Evolutionary conservation across 257 asterid species (phyloP), one percentile per base, ranked within the genome.

Genomic region (Voacanga thouarsii): DNA sequence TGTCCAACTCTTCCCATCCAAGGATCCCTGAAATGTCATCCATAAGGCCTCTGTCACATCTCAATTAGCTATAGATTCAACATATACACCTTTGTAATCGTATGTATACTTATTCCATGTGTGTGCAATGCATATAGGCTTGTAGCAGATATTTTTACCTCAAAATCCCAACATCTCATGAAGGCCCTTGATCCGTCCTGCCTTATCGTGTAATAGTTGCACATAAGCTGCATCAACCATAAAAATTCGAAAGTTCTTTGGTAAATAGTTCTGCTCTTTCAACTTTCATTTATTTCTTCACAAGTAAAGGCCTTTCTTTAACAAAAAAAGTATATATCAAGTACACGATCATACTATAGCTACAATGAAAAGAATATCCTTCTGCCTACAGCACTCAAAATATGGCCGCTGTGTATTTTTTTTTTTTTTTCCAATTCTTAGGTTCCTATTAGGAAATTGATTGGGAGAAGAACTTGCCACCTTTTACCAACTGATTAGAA

Each of bases 121-220:
- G 70, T 21, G 5, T 26, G 18, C 3, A 15, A 26, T 16, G 16
- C 23, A 57, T 6, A 47, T 6, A 21, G 19, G 24, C 26, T 49
- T 43, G 5, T 30, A 49, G 26, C 67, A 44, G 63, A 21, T 45
- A 39, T 33, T 43, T 53, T 51, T 88, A 92, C 99, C 98, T 95
- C 94, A 69, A 93, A 87, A 88, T 86, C 88, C 99, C 99, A 96
- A 76, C 67, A 45, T 77, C 99, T 84, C 83, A 92, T 78, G 84
- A 92, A 96, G 39, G 97, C 87, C 68, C 90, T 85, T 28, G 99
- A 96, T 76, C 99, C 98, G 6, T 96, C 99, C 84, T 92, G 98
- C 88, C 99, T 89, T 77, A 96, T 55, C 30, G 99, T 92, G 89
- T 96, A 96, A 82, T 89, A 82, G 88, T 96, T 93, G 91, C 99